Percentiles rank a stretch among this genome's conserved stretches.
Conservation (phyloP, 148 eudicot genomes). For the Cornus suecica region DNA sequence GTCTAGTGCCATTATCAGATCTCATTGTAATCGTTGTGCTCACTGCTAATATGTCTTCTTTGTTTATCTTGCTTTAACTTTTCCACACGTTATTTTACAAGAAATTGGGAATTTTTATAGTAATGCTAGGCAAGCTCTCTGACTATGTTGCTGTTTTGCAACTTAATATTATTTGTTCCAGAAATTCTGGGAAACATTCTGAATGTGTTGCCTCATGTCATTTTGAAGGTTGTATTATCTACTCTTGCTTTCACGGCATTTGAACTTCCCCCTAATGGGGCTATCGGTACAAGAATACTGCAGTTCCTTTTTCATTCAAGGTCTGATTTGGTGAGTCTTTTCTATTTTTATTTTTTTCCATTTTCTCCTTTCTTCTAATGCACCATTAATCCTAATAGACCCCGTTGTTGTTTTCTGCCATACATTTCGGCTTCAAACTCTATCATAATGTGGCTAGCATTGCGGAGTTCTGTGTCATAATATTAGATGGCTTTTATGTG, state of each 20-base stretch:
- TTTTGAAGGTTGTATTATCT: slow-evolving; percentile 67
- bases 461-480: background rate
- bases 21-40: background rate
- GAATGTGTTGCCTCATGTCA: slow-evolving; percentile 3
- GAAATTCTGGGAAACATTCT: background rate
- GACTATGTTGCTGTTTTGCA: background rate
- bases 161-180: background rate
- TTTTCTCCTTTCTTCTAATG: background rate
- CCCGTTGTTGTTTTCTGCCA: background rate
- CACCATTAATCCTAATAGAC: background rate
- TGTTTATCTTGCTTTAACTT: too few relatives aligned
- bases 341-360: background rate
- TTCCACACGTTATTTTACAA: too few relatives aligned
- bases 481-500: background rate
- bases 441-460: background rate
- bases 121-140: too few relatives aligned
- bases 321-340: slow-evolving; percentile 71
- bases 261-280: slow-evolving; percentile 97
- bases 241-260: slow-evolving; percentile 95
- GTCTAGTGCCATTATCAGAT: background rate
- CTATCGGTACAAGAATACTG: slow-evolving; percentile 80
- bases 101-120: too few relatives aligned
- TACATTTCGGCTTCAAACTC: background rate
- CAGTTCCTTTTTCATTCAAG: slow-evolving; percentile 87
- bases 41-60: too few relatives aligned